Base-by-base conservation (phyloP, 495 filamentous ascomycete genomes). In the Wilcoxina mikolae region DNA sequence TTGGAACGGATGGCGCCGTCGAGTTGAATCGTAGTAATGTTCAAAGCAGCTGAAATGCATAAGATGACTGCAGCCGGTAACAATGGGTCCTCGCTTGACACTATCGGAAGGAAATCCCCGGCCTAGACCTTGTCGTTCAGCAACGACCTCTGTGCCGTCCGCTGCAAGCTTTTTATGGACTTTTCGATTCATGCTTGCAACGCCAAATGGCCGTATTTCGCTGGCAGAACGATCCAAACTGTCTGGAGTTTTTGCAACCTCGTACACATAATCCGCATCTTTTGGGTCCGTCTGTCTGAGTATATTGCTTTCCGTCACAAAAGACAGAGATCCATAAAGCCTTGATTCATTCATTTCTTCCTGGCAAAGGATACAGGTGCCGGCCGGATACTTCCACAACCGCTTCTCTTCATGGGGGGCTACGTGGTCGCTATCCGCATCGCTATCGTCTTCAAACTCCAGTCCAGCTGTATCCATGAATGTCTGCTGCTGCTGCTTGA, bases 41-140 rank as follows among this genome's bases (percentile, higher is more conserved):
- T 95, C 89, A 62, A 96, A 99, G 68, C 91, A 99, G 28, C 78
- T 78, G 64, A 85, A 99, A 65, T 99, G 91, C 91, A 99, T 99
- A 58, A 96, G 89, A 67, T 99, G 91, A 4, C 88, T 90, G 69
- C 91, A 99, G 26, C 90, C 85, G 38, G 85, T 87, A 5, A 88
- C 79, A 4, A 96, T 84, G 3, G 89, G 85, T 0, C 88, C 93
- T n/a, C 75, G 73, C 35, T 74, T 72, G 7, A 76, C 79, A 35
- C 80, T 76, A 23, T 73, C 71, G 9, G 79, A 68, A 3, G 86
- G 82, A 61, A 94, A 96, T 1, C 91, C 91, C 68, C 87, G 89
- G 43, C 87, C 90, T 18, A 96, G 75, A 17, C 79, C 81, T 70
- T 93, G 82, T 53, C 84, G 80, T 60, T 91, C 87, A 31, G 74